Evolutionary conservation across 2,329 filamentous ascomycete genomes (phyloP), one percentile per base, ranked within the genome.

Genomic region (Aspergillus sojae): DNA sequence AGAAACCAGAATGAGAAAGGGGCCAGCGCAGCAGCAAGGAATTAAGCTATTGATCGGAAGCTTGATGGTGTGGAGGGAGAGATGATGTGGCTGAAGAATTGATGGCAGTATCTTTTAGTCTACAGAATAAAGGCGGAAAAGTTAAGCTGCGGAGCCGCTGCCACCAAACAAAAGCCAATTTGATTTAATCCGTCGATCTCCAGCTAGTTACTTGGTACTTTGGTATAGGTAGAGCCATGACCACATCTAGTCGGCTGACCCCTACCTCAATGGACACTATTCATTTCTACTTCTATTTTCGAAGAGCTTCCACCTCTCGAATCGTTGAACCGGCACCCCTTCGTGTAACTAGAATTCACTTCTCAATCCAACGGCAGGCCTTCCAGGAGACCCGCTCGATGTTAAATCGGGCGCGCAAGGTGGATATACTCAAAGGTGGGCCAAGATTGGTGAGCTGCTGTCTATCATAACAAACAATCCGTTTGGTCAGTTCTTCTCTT

Each of bases 321-420:
- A 72, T 70, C 68, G 67, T 66, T 65, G 70, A 67, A 65, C 74
- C 72, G 71, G 64, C 59, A 67, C 64, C 66, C 66, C 58, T 58
- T 61, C 48, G 73, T 77, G 65, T 69, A 68, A 75, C 73, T 54
- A 30, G 57, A 50, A 26, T 45, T 19, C 16, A 55, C 67, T 72
- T 71, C 65, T 68, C 62, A 72, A 71, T 67, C 63, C 62, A 70
- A 60, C 71, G 66, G 69, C 68, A 71, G 72, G 67, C 70, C 70
- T 72, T 75, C 74, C 71, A 67, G 68, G 55, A 67, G 61, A 64
- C 70, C 70, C 67, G 71, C 72, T 74, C 70, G 69, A 70, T 58
- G 66, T 57, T 59, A 64, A 61, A 60, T 45, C 50, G 62, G 53
- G 59, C 45, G 41, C 60, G 63, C 56, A 62, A 62, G 62, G 64